Base-by-base conservation (phyloP, 73 alveolate species). In the Paramecium tetraurelia region DNA sequence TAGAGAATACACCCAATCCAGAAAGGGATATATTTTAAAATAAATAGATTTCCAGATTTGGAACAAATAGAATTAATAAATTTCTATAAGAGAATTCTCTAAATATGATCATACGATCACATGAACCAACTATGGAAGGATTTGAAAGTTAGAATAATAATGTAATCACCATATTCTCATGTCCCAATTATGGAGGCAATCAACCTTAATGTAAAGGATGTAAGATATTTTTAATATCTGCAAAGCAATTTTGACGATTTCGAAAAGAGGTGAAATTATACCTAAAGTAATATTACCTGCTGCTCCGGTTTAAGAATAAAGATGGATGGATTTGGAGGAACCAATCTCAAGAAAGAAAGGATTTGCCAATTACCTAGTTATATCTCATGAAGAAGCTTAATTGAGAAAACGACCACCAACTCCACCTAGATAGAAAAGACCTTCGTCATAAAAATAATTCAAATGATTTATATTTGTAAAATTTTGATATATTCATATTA, bases 121-220 rank as follows among this genome's bases (percentile, higher is more conserved):
- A 96, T 92, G 96, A 94, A 72, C 96, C 96, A 85, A 96, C 93
- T 4, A 92, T 76, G 93, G 98, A 94, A 24, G 99, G 99, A 35
- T 92, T 96, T 93, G 93, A 94, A 33, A 92, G 95, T 21, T 92
- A 95, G 85, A 92, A 92, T 63, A 96, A 93, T 71, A 95, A 93
- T 92, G 94, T 96, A 41, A 92, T 96, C 7, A 93, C 97, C 2
- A 96, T 96, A 0, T 96, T 95, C 86, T 96, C 99, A 7, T 94
- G 96, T 12, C 93, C 99, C 14, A 95, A 96, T 92, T 96, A 96
- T 93, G 90, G 63, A 31, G 77, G 90, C 9, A 53, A 53, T 53
- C 8, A 22, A 18, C 35, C 41, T 21, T 18, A 53, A 53, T 38
- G 57, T 48, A 80, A 80, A 46, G 90, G 76, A 80, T 21, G 90